phyloP scores from a whole-genome alignment of 306 rosid genomes.

The Castanea crenata region DNA sequence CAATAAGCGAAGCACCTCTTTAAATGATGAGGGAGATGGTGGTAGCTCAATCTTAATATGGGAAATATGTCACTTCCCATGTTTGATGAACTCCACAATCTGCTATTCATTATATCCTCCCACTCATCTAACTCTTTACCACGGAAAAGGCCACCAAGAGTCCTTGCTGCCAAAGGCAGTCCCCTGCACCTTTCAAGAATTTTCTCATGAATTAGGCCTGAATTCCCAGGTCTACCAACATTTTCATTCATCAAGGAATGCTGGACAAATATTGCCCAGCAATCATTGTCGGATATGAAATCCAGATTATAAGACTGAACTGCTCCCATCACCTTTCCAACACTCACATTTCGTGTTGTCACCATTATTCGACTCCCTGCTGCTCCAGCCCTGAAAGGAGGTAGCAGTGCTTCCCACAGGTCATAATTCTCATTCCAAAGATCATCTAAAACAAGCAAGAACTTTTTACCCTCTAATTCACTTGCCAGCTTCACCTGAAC shows the following conservation, averaged over 20 bases:
- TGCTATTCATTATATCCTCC: not conserved
- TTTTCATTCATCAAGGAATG: conserved; percentile 2
- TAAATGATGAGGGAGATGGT: not conserved
- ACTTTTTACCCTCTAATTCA: not conserved
- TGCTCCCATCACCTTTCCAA: conserved; percentile 1
- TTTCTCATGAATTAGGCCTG: not conserved
- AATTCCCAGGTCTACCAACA: not conserved
- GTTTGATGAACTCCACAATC: not conserved
- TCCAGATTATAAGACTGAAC: not conserved
- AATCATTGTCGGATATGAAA: not conserved
- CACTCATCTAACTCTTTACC: not conserved
- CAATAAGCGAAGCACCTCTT: conserved; percentile 12
- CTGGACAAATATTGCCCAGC: conserved; percentile 5
- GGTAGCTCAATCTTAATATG: conserved; percentile 3
- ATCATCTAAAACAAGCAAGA: not conserved
- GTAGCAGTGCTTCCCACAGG: conserved; percentile 1
- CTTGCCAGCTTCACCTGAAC: not conserved
- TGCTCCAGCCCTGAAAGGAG: not conserved
- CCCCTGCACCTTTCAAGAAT: not conserved
- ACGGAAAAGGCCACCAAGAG: not conserved
- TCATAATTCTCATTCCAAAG: not conserved
- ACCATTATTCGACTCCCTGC: conserved; percentile 3
- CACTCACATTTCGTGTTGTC: not conserved
- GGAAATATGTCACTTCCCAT: not conserved
- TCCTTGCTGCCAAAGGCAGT: not conserved